These are phyloP conservation scores for Pythium oligandrum DNA, from an alignment of 352 stramenopile species.

Conservation along the genomic window DNA sequence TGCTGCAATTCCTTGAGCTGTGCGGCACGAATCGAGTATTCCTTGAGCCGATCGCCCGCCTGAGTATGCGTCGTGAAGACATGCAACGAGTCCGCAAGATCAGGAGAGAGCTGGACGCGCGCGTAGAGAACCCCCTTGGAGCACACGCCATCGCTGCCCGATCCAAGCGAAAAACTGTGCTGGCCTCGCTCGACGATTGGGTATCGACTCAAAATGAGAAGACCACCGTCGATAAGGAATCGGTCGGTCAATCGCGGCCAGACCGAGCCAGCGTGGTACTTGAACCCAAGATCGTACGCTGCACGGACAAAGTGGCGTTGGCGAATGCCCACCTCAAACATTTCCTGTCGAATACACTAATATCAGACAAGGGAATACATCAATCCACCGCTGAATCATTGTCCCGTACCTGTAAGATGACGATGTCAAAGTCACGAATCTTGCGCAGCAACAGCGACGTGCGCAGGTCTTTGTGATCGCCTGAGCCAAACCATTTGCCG, in stretches of 20 bases:
- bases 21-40: constrained; percentile 47
- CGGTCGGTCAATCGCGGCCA: constrained; percentile 49
- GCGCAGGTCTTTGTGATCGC: constrained; percentile 76
- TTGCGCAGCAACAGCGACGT: constrained; percentile 64
- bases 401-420: constrained; percentile 46
- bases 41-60: constrained; percentile 41
- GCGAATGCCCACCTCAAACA: constrained; percentile 66
- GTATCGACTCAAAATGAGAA: constrained; percentile 81
- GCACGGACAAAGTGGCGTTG: constrained; percentile 53
- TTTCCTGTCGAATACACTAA: constrained; percentile 32
- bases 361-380: not conserved
- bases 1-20: constrained; percentile 60
- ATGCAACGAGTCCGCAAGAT: constrained; percentile 63
- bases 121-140: constrained; percentile 77
- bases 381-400: constrained; percentile 1
- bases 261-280: constrained; percentile 72
- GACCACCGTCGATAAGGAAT: constrained; percentile 63
- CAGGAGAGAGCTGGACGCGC: constrained; percentile 63
- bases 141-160: constrained; percentile 64
- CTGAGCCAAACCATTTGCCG: constrained; percentile 54
- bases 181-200: constrained; percentile 70
- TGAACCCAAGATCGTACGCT: constrained; percentile 53
- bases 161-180: constrained; percentile 47
- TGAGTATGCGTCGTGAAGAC: constrained; percentile 87
- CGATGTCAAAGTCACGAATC: constrained; percentile 65